Evolutionary conservation across 2,329 filamentous ascomycete genomes (phyloP), one percentile per base, ranked within the genome.

Genomic region (Aspergillus ruber): DNA sequence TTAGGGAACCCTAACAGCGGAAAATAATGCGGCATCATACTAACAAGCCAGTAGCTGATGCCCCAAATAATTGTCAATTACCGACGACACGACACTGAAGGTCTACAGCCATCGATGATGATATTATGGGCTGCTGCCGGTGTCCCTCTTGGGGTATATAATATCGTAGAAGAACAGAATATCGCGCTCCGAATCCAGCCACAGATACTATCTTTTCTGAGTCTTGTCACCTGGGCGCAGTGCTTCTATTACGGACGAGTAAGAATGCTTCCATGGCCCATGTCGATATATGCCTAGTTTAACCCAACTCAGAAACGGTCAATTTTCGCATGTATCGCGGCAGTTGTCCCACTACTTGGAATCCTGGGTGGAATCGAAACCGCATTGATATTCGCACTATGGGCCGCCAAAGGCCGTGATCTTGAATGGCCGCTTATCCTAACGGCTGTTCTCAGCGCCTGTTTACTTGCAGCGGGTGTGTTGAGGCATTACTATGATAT

Each of bases 61-160:
- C 84, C 84, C 0, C 84, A 88, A 60, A 85, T 87, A 43, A 63
- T 83, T 29, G 78, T 85, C 57, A 88, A 88, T 57, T 81, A 83
- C 56, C 75, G 78, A 4, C 73, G 83, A 1, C 82, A 86, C 61
- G 75, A 85, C 69, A 82, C 83, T 1, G 77, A 73, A 0, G 84
- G 83, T 0, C 71, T 87, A 0, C 83, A 86, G 43, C 76, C 80
- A 0, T 80, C 80, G 0, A 86, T 87, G 83, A 86, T 87, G 83
- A 77, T 87, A 61, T 72, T 86, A 2, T 87, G 84, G 59, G 58
- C 59, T 77, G 81, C 82, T 0, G 84, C 84, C 1, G 84, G 84
- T 0, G 79, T 86, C 0, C 83, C 83, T 0, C 70, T 87, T 0
- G 84, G 84, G 2, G 76, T 80, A 10, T 81, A 81, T 61, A 80